Evolutionary conservation across 352 stramenopile genomes (phyloP).

Genomic region (Globisporangium radiosum): DNA sequence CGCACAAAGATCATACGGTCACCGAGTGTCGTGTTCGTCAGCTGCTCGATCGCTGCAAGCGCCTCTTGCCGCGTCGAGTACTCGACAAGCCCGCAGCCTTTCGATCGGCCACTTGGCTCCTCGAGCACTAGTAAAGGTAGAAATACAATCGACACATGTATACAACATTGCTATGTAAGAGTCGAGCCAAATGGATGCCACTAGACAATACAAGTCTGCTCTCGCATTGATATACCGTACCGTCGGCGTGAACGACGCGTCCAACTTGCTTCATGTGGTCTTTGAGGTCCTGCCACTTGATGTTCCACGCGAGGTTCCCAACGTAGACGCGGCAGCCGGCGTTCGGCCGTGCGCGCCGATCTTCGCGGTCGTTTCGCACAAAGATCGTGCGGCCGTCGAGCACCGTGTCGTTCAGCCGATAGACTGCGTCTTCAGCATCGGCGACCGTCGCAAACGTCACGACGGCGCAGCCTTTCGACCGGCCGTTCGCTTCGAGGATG

Average conservation of each 20-base stretch:
- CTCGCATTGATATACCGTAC: constrained; percentile 17
- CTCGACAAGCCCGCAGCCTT: constrained; percentile 81
- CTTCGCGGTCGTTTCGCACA: constrained; percentile 91
- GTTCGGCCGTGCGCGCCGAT: constrained; percentile 22
- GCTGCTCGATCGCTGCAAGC: constrained; percentile 73
- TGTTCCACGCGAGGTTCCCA: constrained; percentile 89
- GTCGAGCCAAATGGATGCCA: no score
- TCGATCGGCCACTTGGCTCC: constrained; percentile 85
- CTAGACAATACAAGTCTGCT: no score
- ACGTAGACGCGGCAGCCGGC: constrained; percentile 77
- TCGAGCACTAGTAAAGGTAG: constrained; percentile 41
- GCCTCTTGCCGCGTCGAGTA: constrained; percentile 70
- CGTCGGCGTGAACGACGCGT: constrained; percentile 74
- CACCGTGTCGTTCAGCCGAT: constrained; percentile 87
- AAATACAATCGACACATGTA: background rate
- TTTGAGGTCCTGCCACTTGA: constrained; percentile 95
- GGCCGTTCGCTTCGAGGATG: constrained; percentile 56
- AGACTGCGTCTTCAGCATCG: constrained; percentile 80
- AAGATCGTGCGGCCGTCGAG: constrained; percentile 91
- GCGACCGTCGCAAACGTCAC: constrained; percentile 88
- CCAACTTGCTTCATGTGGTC: constrained; percentile 91
- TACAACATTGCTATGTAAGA: background rate
- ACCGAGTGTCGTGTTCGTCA: constrained; percentile 92
- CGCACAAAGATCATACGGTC: constrained; percentile 87
- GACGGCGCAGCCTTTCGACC: constrained; percentile 91